These are phyloP conservation scores for Nematocida homosporus DNA, from an alignment of 371 early-diverging fungal species.

Conservation along the genomic window DNA sequence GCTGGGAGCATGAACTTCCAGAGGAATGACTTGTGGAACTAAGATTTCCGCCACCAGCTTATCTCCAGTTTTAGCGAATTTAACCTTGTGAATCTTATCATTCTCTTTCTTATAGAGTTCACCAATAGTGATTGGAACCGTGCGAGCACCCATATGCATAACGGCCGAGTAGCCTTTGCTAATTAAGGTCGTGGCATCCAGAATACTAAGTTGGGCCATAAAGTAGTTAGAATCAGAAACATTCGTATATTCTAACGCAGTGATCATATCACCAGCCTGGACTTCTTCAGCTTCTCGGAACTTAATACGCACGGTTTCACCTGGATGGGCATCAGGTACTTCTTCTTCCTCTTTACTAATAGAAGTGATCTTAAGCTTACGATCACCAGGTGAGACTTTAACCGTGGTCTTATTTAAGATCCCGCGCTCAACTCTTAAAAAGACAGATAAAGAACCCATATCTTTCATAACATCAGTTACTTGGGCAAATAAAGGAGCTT, in stretches of 20 bases:
- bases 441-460: slow-evolving; percentile 44
- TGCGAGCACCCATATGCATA: slow-evolving; percentile 63
- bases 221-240: slow-evolving; percentile 58
- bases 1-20: slow-evolving; percentile 39
- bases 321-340: slow-evolving; percentile 58
- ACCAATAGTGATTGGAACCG: slow-evolving; percentile 57
- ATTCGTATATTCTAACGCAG: slow-evolving; percentile 9
- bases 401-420: slow-evolving; percentile 38
- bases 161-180: slow-evolving; percentile 65
- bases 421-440: slow-evolving; percentile 61
- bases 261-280: slow-evolving; percentile 57
- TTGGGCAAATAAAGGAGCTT: slow-evolving; percentile 24
- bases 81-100: slow-evolving; percentile 61
- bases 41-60: slow-evolving; percentile 62
- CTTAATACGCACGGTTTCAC: slow-evolving; percentile 65
- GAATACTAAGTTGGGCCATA: slow-evolving; percentile 60
- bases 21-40: slow-evolving; percentile 41
- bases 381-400: slow-evolving; percentile 57
- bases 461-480: slow-evolving; percentile 59
- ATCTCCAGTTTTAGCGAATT: slow-evolving; percentile 63
- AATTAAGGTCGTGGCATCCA: slow-evolving; percentile 64
- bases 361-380: slow-evolving; percentile 26
- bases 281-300: slow-evolving; percentile 64
- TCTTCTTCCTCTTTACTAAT: slow-evolving; percentile 67
- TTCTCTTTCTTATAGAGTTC: slow-evolving; percentile 61